Evolutionary conservation across 225 moss, liverwort and hornwort species (phyloP), one percentile per base, ranked within the genome.

Genomic region (Anthoceros angustus): DNA sequence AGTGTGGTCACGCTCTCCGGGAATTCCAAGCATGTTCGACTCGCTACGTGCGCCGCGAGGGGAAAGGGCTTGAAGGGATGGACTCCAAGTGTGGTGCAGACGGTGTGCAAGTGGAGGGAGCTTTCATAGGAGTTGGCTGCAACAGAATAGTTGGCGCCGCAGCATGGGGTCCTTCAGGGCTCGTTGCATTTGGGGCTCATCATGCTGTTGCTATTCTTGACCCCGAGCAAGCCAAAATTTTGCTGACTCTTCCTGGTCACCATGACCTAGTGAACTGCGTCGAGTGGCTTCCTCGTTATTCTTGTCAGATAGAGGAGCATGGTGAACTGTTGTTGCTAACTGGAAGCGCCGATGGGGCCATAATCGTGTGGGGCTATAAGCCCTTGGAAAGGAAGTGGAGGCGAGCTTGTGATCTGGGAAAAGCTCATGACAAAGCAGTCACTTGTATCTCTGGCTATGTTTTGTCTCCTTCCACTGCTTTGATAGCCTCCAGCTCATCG

Each of bases 171-270:
- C 84, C 91, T 42, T 82, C 82, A 75, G 77, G 84, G 67, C 75
- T 98, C 42, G 86, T 88, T 10, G 95, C 95, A 14, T 98, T 83
- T 71, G 95, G 83, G 67, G 91, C 95, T 2, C 95, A 98, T 63
- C 77, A 83, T 70, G 69, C 85, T 24, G 77, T 98, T 61, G 95
- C 85, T 25, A 81, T 98, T 67, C 87, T 89, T 12, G 79, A 77
- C 78, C 81, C 95, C 0, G 72, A 85, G 88, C 76, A 73, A 70
- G 85, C 84, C 42, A 84, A 71, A 79, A 82, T 87, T 55, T 69
- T 98, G 60, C 77, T 78, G 65, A 98, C 88, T 25, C 81, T 98
- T 75, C 88, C 87, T 63, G 95, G 95, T 2, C 95, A 98, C 72
- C 86, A 77, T 69, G 89, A 83, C 73, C 61, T 75, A 65, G 92